Percentiles rank a stretch among this genome's conserved stretches.
Conservation (phyloP, 2,329 filamentous ascomycete species). For the Verticillium isaacii region DNA sequence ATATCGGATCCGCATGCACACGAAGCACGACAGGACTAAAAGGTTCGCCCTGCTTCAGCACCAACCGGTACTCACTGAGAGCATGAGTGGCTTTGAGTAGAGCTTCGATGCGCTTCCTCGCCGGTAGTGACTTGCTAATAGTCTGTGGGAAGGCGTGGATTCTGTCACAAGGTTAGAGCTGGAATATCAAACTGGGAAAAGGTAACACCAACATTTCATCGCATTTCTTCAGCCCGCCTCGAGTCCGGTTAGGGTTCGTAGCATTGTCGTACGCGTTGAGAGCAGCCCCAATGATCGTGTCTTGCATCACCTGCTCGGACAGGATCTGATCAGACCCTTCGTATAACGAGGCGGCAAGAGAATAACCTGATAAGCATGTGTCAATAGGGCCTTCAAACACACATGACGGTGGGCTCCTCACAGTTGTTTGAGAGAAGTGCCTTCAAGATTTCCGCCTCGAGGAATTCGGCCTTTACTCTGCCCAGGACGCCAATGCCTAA, state of each 20-base stretch:
- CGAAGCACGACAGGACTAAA: slow-evolving; percentile 75
- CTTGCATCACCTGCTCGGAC: slow-evolving; percentile 44
- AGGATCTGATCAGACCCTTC: slow-evolving; percentile 49
- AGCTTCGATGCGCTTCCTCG: slow-evolving; percentile 52
- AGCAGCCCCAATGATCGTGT: slow-evolving; percentile 57
- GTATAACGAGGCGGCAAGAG: slow-evolving; percentile 58
- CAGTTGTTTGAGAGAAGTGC: slow-evolving; percentile 57
- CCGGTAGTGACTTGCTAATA: slow-evolving; percentile 46
- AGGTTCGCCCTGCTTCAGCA: slow-evolving; percentile 73
- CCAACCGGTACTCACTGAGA: slow-evolving; percentile 71
- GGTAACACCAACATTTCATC: slow-evolving; percentile 59
- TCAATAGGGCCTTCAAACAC: neutral
- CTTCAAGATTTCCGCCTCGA: slow-evolving; percentile 70
- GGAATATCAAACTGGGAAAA: too few species aligned
- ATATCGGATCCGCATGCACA: slow-evolving; percentile 71
- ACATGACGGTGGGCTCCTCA: slow-evolving; percentile 29
- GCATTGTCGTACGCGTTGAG: slow-evolving; percentile 75
- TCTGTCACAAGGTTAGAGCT: slow-evolving; percentile 32
- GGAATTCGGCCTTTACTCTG: slow-evolving; percentile 50
- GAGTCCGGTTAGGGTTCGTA: slow-evolving; percentile 71
- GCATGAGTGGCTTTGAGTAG: slow-evolving; percentile 70
- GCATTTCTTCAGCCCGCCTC: slow-evolving; percentile 73
- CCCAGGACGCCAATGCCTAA: slow-evolving; percentile 59
- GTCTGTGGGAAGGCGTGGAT: slow-evolving; percentile 59
- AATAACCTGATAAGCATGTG: slow-evolving; percentile 43